Evolutionary conservation across 495 filamentous ascomycete species (phyloP), one percentile per base, ranked within the genome.

Genomic region (Hyphodiscus hymeniophilus): DNA sequence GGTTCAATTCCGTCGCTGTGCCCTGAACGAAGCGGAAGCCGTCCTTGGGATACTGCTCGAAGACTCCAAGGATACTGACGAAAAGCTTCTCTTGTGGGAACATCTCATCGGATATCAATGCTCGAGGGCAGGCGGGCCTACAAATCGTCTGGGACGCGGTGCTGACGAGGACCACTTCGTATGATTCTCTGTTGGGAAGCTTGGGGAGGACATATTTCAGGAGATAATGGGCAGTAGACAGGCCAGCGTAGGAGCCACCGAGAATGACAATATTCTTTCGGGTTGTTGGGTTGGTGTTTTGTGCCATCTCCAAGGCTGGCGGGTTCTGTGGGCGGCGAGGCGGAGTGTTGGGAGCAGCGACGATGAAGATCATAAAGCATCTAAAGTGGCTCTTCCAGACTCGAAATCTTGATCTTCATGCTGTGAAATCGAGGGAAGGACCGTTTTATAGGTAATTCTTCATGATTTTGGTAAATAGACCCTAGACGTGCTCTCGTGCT

Each of bases 11-110:
- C 1, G 65, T 73, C 13, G 70, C 79, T 12, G 54, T 66, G 7
- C 75, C 81, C n/a, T 69, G 60, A 44, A 84, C 55, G 52, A 83
- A 79, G 30, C 68, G 70, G 53, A 84, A 78, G 35, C 42, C 51
- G 8, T 34, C 39, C 3, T 36, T 16, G 7, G 66, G 51, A 48
- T 77, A 75, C n/a, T 69, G 65, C 3, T 51, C 55, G 46, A 77
- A 76, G 12, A 30, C 17, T 12, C 52, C 47, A 0, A 66, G 34
- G 22, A 77, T 66, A 33, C 48, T 42, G 40, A 72, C 64, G 43
- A 75, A 79, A 8, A 76, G 66, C 47, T 74, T 74, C 0, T 68
- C 57, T 34, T 72, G 69, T 0, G 59, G 51, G 38, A 76, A 70
- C 40, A 67, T 55, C 12, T 60, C 52, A 42, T 62, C 60, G 6